These are phyloP conservation scores for Penicillium tannophilum DNA, from an alignment of 495 filamentous ascomycete species.

Conservation along the genomic window DNA sequence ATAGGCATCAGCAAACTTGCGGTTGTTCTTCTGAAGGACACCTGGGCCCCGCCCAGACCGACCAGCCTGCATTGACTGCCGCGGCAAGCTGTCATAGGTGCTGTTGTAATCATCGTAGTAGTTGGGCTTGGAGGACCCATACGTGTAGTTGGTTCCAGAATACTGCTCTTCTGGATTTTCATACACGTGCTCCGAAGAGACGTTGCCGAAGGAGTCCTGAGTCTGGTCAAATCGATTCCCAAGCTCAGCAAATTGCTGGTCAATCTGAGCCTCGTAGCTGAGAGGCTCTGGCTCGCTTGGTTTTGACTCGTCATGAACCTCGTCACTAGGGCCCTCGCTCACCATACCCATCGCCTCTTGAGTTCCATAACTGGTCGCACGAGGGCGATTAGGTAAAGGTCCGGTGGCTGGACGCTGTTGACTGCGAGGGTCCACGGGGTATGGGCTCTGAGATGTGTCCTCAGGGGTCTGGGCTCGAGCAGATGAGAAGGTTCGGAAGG, in stretches of 20 bases:
- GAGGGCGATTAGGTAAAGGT: slow-evolving; percentile 26
- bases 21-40: slow-evolving; percentile 78
- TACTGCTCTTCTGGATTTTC: slow-evolving; percentile 40
- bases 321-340: slow-evolving; percentile 37
- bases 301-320: slow-evolving; percentile 18
- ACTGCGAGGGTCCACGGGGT: slow-evolving; percentile 27
- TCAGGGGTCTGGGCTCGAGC: slow-evolving; percentile 47
- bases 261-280: slow-evolving; percentile 48
- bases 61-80: slow-evolving; percentile 45
- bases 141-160: slow-evolving; percentile 38
- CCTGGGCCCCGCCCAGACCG: slow-evolving; percentile 51
- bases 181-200: slow-evolving; percentile 39
- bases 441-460: slow-evolving; percentile 34
- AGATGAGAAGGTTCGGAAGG: slow-evolving; percentile 55
- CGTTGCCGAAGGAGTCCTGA: slow-evolving; percentile 31
- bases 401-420: slow-evolving; percentile 42
- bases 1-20: slow-evolving; percentile 88
- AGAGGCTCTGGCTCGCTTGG: slow-evolving; percentile 30
- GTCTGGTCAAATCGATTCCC: slow-evolving; percentile 37
- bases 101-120: slow-evolving; percentile 49
- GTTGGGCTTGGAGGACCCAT: slow-evolving; percentile 46
- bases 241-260: slow-evolving; percentile 49
- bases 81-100: slow-evolving; percentile 40
- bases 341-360: slow-evolving; percentile 39
- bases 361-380: slow-evolving; percentile 40